Base-by-base conservation (phyloP, 352 stramenopile species). In the Phytophthora chlamydospora region DNA sequence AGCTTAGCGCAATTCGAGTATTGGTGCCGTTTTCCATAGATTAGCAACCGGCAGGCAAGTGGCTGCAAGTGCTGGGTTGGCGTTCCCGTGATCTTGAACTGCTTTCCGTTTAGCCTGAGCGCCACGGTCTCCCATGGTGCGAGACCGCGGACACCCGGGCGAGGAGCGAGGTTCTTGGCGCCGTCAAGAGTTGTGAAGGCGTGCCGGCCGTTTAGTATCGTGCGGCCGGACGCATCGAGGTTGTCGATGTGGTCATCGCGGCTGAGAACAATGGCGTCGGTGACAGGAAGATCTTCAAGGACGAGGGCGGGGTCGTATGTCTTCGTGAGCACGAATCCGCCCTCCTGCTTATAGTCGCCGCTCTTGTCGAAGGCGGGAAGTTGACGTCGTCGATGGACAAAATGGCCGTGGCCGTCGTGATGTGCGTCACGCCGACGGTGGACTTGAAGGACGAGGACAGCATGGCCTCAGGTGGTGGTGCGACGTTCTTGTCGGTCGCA, bases 191-290 rank as follows among this genome's bases (percentile, higher is more conserved):
- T 78, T 27, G 66, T 82, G 40, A 82, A 35, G 12, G 78, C 62
- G 40, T 68, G 67, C 21, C 73, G 67, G n/a, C 70, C 73, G 11
- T 82, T 75, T 11, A 82, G 58, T 38, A 82, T 48, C 17, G 70
- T 79, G 24, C 73, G 36, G 0, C 66, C 73, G 0, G 52, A 51
- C 14, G 46, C 13, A 46, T 82, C 73, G 32, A 81, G 66, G 34
- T 81, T 81, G 55, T 81, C 69, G 6, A 61, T 19, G 33, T 78
- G 73, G 41, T 78, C 68, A 62, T 81, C 68, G 36, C 78, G 72
- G 19, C 65, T 76, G 12, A 81, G 58, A 10, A 81, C 50, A 12
- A 80, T 53, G 4, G 63, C 63, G 33, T 76, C 51, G 24, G 76
- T 74, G 9, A 64, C 55, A 1, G 71, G 71, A 34, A 80, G 46